Percentiles rank a stretch among this genome's conserved stretches.
These are phyloP conservation scores for Paraphaeosphaeria minitans DNA, from an alignment of 2,329 filamentous ascomycete genomes.

Conservation along the genomic window DNA sequence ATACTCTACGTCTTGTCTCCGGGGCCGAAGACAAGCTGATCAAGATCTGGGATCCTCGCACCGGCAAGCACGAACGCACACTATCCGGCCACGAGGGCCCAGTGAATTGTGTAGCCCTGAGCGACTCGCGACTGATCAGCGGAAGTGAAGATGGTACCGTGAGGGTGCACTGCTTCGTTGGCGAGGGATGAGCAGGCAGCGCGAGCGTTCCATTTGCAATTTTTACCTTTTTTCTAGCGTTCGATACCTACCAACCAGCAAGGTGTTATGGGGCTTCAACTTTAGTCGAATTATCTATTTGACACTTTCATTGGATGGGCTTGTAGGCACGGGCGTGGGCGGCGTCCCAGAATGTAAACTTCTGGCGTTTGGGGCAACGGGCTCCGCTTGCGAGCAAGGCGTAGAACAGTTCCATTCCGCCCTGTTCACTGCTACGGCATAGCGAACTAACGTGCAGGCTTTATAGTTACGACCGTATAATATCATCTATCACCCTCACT, in stretches of 20 bases:
- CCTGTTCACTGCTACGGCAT: neutral
- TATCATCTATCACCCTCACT: neutral
- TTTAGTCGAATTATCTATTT: neutral
- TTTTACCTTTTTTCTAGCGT: constrained; percentile 1
- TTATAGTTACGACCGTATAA: neutral
- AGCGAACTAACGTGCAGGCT: neutral
- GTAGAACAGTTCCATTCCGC: neutral
- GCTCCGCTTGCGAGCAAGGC: neutral
- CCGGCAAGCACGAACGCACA: constrained; percentile 88
- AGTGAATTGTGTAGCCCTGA: constrained; percentile 90
- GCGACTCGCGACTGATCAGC: constrained; percentile 86
- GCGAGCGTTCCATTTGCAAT: neutral
- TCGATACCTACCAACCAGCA: neutral
- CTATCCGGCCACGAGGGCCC: constrained; percentile 90
- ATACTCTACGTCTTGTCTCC: constrained; percentile 84
- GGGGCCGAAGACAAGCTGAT: constrained; percentile 94
- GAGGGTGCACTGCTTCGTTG: constrained; percentile 60
- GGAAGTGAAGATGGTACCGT: constrained; percentile 95
- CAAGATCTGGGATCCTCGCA: constrained; percentile 93
- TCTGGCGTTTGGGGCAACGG: neutral
- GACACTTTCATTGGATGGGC: neutral
- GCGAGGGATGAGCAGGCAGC: neutral
- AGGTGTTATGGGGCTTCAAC: neutral
- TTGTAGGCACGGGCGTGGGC: neutral
- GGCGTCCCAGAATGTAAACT: neutral